phyloP scores from a whole-genome alignment of 495 filamentous ascomycete genomes.

The Penicillium cinerascens region DNA sequence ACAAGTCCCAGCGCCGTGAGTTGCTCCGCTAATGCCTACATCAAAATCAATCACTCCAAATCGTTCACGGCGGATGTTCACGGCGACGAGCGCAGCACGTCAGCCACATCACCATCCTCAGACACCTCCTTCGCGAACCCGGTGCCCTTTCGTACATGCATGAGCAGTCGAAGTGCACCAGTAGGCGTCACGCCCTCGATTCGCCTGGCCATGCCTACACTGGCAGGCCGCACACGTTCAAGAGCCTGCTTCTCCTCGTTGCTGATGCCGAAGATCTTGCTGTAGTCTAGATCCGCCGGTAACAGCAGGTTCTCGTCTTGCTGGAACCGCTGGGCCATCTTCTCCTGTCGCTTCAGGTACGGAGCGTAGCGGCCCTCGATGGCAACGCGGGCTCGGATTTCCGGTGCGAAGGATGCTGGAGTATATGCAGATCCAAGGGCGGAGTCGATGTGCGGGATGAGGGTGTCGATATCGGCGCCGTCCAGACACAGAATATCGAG shows the following conservation, averaged over 20 bases:
- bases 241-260: conserved; percentile 71
- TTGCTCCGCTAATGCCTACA: neutral
- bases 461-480: conserved; percentile 49
- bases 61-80: conserved; percentile 4
- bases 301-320: conserved; percentile 73
- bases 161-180: conserved; percentile 45
- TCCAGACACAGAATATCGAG: conserved; percentile 71
- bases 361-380: conserved; percentile 85
- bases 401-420: conserved; percentile 49
- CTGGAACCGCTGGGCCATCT: conserved; percentile 59
- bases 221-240: conserved; percentile 69
- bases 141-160: conserved; percentile 35
- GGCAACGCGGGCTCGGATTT: conserved; percentile 61
- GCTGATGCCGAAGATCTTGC: conserved; percentile 65
- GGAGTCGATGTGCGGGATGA: conserved; percentile 53
- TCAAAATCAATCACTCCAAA: neutral
- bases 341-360: conserved; percentile 68
- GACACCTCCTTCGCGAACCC: conserved; percentile 16
- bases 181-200: conserved; percentile 72
- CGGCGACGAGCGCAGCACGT: conserved; percentile 17
- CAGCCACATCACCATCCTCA: conserved; percentile 11
- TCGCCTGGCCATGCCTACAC: conserved; percentile 79
- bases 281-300: conserved; percentile 76
- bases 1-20: neutral
- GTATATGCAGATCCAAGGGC: conserved; percentile 26